phyloP scores from a whole-genome alignment of 768 basidiomycete species.

The Mycena leptocephala region DNA sequence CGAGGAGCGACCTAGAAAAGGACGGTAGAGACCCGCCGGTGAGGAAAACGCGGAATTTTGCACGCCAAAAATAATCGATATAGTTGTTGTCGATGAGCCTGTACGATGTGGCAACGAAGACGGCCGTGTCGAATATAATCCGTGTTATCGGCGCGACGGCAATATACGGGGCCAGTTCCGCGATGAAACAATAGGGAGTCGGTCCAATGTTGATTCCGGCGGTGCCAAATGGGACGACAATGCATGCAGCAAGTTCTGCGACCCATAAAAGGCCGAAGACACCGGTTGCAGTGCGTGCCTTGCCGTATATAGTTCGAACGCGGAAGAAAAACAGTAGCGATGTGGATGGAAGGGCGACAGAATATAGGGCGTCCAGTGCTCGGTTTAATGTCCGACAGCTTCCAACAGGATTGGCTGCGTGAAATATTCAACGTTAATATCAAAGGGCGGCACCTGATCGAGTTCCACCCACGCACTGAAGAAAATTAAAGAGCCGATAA shows the following conservation, averaged over 20 bases:
- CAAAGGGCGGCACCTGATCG: not conserved
- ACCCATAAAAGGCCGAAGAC: not conserved
- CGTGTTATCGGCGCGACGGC: not conserved
- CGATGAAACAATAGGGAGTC: not conserved
- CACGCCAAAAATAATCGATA: not conserved
- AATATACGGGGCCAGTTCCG: not conserved
- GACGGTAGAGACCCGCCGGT: not conserved
- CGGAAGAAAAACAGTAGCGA: conserved; percentile 19
- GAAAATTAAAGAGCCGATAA: not conserved
- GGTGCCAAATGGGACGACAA: not conserved
- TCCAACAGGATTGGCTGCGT: not conserved
- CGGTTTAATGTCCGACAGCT: not conserved
- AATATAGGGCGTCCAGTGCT: not conserved
- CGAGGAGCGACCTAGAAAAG: not conserved
- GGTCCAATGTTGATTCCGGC: not conserved
- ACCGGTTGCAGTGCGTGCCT: not conserved
- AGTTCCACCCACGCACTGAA: not conserved
- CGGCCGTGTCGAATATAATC: conserved; percentile 3
- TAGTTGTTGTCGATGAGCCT: not conserved
- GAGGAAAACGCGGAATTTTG: not conserved
- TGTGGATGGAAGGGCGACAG: not conserved
- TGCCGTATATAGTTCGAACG: not conserved
- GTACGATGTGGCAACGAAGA: conserved; percentile 13
- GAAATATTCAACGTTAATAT: too few relatives aligned
- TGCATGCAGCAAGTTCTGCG: not conserved